Evolutionary conservation across 306 rosid genomes (phyloP), one percentile per base, ranked within the genome.

Genomic region (Herpetospermum pedunculosum): DNA sequence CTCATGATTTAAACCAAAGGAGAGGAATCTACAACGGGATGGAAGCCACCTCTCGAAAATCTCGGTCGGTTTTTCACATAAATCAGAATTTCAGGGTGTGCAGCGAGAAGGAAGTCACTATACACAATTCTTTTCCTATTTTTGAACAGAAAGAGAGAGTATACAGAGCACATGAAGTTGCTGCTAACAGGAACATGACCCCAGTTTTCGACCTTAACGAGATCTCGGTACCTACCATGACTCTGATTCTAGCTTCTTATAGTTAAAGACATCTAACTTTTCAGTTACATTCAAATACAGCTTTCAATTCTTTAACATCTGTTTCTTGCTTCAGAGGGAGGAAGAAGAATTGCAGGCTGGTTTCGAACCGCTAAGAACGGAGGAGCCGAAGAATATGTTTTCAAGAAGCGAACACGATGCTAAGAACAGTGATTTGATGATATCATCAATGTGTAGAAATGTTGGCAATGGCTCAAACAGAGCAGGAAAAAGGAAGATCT

Each of bases 401-500:
- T 84, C 64, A 7, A 82, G 92, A 83, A 85, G 81, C 29, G 78
- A 26, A 8, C 53, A 75, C 15, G 97, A 89, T 0, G 87, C 88
- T 73, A 93, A 85, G 80, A 89, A 79, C 77, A 79, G 46, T 28
- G 96, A 91, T 59, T 80, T 85, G 85, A 88, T 83, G 86, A 73
- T 95, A 7, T 90, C 69, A 18, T 7, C 88, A 12, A 84, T 80
- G 48, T 95, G 99, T 64, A 85, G 99, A 85, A 88, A 82, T 57
- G 64, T 81, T 8, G 95, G 96, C 3, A 92, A 76, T 55, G 96
- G 96, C 67, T 41, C 97, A 21, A 89, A 63, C 78, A 84, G 96
- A 76, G 48, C 91, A 2, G 92, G 90, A 80, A 94, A 94, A 81
- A 88, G 97, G 87, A 94, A 89, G 96, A 94, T 94, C 77, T 84